Evolutionary conservation across 257 asterid species (phyloP), one percentile per base, ranked within the genome.

Genomic region (Gentiana straminea): DNA sequence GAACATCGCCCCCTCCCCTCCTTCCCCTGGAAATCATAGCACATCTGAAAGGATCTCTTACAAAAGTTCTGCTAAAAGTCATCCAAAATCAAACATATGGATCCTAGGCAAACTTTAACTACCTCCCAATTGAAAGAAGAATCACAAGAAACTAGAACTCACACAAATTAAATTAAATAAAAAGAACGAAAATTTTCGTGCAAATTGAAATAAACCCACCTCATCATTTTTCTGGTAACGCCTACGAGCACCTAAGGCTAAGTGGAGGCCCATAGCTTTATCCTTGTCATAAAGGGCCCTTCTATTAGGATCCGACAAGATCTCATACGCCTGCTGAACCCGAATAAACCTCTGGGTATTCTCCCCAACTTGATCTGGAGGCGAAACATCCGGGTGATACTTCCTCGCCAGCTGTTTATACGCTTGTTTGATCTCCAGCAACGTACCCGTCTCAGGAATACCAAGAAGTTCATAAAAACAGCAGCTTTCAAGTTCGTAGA

Each of bases 331-430:
- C 62, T 86, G 90, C 68, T 86, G 93, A 0, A 89, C 93, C 70
- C 62, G 80, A 58, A 89, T 78, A 61, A 89, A 89, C 65, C 74
- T 52, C 66, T 71, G 67, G 1, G 97, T 84, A 13, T 83, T 75
- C 80, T 81, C 90, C 49, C 84, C 80, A 45, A 71, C 82, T 81
- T 78, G 87, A 64, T 39, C 95, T 72, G 97, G 93, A 1, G 97
- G 97, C 7, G 94, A 89, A 0, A 89, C 93, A 65, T 89, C 97
- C 47, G 97, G 97, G 77, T 89, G 97, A 70, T 83, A 89, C 83
- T 81, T 83, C 64, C 92, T 63, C 3, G 94, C 97, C 8, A 83
- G 69, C 75, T 78, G 92, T 74, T 86, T 89, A 69, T 89, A 89
- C 50, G 97, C 97, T 41, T 78, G 86, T 50, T 86, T 89, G 44